These are phyloP conservation scores for Pseudogymnoascus sp. DNA, from an alignment of 2,329 filamentous ascomycete genomes.

Conservation along the genomic window DNA sequence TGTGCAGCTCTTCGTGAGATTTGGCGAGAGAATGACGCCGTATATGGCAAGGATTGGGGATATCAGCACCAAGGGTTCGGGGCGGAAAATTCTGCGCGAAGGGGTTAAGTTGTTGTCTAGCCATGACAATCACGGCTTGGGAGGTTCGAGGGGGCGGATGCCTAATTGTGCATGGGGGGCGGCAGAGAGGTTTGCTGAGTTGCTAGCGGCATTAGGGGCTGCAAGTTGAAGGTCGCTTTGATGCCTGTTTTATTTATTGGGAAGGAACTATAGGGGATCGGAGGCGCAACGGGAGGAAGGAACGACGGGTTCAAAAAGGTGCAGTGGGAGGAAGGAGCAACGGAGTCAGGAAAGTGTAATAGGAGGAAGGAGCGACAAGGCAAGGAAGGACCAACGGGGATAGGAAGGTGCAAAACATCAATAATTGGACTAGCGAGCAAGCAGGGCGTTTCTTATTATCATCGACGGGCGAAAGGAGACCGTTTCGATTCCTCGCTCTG, in stretches of 20 bases:
- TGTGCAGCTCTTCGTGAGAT: conserved; percentile 16
- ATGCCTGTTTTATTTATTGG: background rate
- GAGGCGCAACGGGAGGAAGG: background rate
- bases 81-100: conserved; percentile 14
- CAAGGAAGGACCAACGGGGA: background rate
- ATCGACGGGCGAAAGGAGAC: background rate
- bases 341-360: background rate
- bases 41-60: conserved; percentile 17
- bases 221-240: background rate
- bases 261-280: background rate
- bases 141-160: background rate
- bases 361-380: background rate
- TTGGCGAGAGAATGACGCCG: conserved; percentile 13
- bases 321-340: background rate
- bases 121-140: background rate
- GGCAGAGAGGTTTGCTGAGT: background rate
- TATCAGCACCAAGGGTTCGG: conserved; percentile 8
- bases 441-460: background rate
- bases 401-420: background rate
- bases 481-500: background rate
- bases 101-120: conserved; percentile 12
- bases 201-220: background rate
- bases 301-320: background rate
- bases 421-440: too few relatives aligned
- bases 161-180: conserved; percentile 3